Base-by-base conservation (phyloP, 108 stramenopile species). In the Cyclotella distinguenda region DNA sequence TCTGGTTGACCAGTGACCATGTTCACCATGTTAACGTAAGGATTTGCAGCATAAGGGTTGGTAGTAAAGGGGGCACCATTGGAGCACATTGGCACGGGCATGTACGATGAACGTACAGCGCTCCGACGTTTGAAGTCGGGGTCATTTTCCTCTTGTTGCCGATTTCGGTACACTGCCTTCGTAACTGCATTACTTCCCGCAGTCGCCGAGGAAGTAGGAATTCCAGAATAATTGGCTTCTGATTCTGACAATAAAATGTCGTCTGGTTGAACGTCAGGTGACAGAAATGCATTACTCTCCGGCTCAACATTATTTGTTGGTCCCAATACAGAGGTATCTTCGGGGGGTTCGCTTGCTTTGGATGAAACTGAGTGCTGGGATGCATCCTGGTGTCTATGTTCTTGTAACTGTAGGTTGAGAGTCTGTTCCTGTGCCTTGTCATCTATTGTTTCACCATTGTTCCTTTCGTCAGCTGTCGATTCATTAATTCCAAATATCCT, bases 111-210 rank as follows among this genome's bases (percentile, higher is more conserved):
- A 25, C 70, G 70, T 18, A 69, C 49, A 55, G 44, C 62, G 35
- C 50, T 73, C 7, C 74, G 50, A n/a, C 92, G 84, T 70, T 66
- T 89, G 77, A 94, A 94, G 48, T 94, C 92, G 9, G 92, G 92
- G 80, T 94, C 92, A 45, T 78, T 79, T 61, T 70, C 84, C 79
- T 94, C 92, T 67, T 88, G 80, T 34, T 81, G 77, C 22, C 87
- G 81, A 75, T 94, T 90, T 34, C 92, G 75, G 59, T 83, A 94
- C 27, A 88, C 86, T 8, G 84, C 92, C 72, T 94, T 94, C 47
- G 49, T 77, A 10, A 44, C 43, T 0, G 51, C 58, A n/a, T n/a
- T n/a, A 34, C 28, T 40, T 19, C 70, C 35, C 0, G 49, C 60
- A 59, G 51, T 66, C 1, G 62, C 62, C 19, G 69, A 53, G 22